A percentile compares a stretch with the other conserved stretches of the same genome.
Evolutionary conservation across 805 yeast genomes (phyloP).

Genomic region (Hermanozyma aechmeae): DNA sequence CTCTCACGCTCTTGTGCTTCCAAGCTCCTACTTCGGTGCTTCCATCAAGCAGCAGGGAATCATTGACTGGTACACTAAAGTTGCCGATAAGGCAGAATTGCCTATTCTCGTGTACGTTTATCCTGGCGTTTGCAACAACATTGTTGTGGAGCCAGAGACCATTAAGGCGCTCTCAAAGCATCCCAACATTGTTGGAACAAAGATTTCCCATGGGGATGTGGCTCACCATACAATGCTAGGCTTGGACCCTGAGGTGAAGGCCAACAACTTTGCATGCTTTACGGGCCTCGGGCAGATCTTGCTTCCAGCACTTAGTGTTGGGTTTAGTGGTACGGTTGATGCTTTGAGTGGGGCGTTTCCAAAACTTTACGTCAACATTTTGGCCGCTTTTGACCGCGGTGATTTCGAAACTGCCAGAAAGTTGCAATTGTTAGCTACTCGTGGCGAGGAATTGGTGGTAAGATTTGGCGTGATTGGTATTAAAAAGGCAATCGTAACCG

Average conservation of each 20-base stretch:
- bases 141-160: conserved; percentile 28
- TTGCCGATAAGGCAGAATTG: conserved; percentile 33
- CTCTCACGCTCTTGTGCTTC: conserved; percentile 31
- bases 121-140: conserved; percentile 41
- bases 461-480: conserved; percentile 38
- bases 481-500: conserved; percentile 31
- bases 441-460: conserved; percentile 38
- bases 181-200: conserved; percentile 41
- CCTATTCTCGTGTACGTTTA: conserved; percentile 39
- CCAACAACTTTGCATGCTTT: conserved; percentile 32
- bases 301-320: conserved; percentile 37
- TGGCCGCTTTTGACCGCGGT: conserved; percentile 28
- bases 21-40: conserved; percentile 38
- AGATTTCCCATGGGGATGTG: conserved; percentile 43
- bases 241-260: conserved; percentile 25
- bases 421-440: conserved; percentile 33
- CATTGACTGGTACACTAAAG: conserved; percentile 32
- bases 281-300: conserved; percentile 46
- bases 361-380: conserved; percentile 35
- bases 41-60: conserved; percentile 37
- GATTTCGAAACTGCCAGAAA: conserved; percentile 30
- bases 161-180: conserved; percentile 33
- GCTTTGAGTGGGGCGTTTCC: conserved; percentile 48
- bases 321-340: conserved; percentile 44
- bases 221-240: conserved; percentile 38